A percentile compares a stretch with the other conserved stretches of the same genome.
Evolutionary conservation across 208 protist species (phyloP).

Genomic region (Trypanosomatidae sp.): DNA sequence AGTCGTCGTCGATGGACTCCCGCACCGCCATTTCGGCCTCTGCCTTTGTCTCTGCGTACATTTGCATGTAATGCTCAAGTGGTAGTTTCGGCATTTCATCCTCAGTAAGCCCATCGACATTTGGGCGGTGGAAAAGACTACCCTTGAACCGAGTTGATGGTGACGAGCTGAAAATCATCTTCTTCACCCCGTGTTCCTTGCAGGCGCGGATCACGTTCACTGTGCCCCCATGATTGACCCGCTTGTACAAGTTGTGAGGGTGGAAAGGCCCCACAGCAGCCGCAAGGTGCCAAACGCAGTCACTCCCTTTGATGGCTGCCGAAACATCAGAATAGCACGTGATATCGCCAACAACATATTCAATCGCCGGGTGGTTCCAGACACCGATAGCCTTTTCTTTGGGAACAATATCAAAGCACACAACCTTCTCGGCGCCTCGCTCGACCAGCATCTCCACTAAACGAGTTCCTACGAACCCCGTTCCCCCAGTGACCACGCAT

Average conservation of each 20-base stretch:
- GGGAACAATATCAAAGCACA: conserved; percentile 92
- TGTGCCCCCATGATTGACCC: conserved; percentile 93
- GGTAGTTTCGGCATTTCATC: conserved; percentile 89
- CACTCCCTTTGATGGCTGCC: conserved; percentile 76
- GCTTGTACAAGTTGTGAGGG: conserved; percentile 80
- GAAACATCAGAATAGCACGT: conserved; percentile 75
- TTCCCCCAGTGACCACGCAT: conserved; percentile 94
- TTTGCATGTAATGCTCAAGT: conserved; percentile 90
- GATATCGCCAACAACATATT: conserved; percentile 93
- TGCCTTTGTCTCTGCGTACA: conserved; percentile 95
- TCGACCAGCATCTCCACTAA: conserved; percentile 97
- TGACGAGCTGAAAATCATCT: conserved; percentile 94
- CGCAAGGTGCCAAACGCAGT: conserved; percentile 95
- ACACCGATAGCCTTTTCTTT: conserved; percentile 63
- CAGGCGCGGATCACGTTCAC: conserved; percentile 94
- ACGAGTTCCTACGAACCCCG: conserved; percentile 95
- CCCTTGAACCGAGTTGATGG: conserved; percentile 93
- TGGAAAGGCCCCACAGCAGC: conserved; percentile 95
- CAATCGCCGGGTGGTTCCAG: conserved; percentile 85
- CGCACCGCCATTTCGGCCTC: conserved; percentile 90
- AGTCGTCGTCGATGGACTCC: conserved; percentile 72
- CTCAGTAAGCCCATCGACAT: conserved; percentile 92
- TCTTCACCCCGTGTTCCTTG: conserved; percentile 86
- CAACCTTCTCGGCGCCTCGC: conserved; percentile 88
- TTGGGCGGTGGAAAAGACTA: conserved; percentile 84